Evolutionary conservation across 129 eudicot species (phyloP).

Genomic region (Smallanthus sonchifolius): DNA sequence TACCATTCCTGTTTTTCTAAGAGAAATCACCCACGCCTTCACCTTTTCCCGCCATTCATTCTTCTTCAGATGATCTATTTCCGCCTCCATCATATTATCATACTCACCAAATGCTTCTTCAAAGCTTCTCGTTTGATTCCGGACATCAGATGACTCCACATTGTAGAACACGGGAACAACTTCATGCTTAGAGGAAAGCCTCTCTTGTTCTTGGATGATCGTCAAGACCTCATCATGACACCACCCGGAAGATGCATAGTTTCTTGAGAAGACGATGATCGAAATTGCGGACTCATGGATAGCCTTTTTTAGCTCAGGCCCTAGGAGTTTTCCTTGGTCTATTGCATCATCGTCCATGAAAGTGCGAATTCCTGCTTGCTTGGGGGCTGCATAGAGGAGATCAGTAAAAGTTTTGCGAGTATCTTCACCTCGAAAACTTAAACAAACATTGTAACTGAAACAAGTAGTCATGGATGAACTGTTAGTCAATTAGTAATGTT

Average conservation of each 20-base stretch:
- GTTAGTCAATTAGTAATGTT: too few species aligned
- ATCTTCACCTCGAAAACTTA: conserved; percentile 15
- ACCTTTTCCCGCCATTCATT: conserved; percentile 6
- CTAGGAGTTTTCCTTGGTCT: conserved; percentile 11
- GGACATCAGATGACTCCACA: conserved; percentile 25
- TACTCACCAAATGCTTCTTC: conserved; percentile 16
- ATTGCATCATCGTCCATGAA: conserved; percentile 16
- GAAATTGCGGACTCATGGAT: conserved; percentile 8
- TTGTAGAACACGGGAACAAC: conserved; percentile 20
- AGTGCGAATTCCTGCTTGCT: conserved; percentile 9
- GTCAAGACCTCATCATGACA: conserved; percentile 16
- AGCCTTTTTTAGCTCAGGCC: conserved; percentile 9
- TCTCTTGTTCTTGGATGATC: conserved; percentile 6
- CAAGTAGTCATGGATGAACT: not conserved
- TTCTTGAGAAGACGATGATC: conserved; percentile 7
- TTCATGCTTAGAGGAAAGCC: not conserved
- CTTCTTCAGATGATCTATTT: conserved; percentile 6
- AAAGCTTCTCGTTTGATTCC: conserved; percentile 17
- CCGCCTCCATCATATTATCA: not conserved
- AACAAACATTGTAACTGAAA: not conserved
- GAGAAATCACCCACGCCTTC: conserved; percentile 13
- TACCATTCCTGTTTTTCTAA: conserved; percentile 17
- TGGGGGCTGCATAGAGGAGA: conserved; percentile 14
- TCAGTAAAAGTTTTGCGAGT: not conserved
- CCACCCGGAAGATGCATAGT: conserved; percentile 14